Base-by-base conservation (phyloP, 169 alveolate species). In the Theileria annulata region DNA sequence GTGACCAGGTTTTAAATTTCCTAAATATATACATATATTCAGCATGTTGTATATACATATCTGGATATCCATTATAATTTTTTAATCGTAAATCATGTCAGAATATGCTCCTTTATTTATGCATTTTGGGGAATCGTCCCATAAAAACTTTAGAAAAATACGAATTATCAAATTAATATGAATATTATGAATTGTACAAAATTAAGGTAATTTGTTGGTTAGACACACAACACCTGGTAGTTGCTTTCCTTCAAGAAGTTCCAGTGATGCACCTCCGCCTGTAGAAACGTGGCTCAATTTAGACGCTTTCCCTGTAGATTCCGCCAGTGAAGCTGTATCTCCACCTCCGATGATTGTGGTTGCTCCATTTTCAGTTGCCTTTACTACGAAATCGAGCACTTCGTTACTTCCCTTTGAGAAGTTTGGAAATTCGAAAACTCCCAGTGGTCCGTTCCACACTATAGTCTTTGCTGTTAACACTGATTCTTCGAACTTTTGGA, bases 181-280 rank as follows among this genome's bases (percentile, higher is more conserved):
- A 42, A 42, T 42, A 42, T 42, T 3, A 42, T 42, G 51, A 3
- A 42, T 42, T 42, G 15, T 8, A 42, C 15, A n/a, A 42, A 1
- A 42, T 42, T 42, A 42, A 1, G 15, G 17, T 42, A 10, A 8
- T 10, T 70, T 72, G 37, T 47, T 27, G 74, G 97, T 90, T 49
- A 97, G 93, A 33, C 96, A 95, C 8, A 80, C 93, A 28, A 96
- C 98, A 27, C 99, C 99, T 3, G 99, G 99, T 5, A 97, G 95
- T 69, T 86, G 95, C 81, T 97, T 97, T 71, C 99, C 99, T 87
- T 98, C 99, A 63, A 98, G 90, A 1, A 98, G 92, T 86, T 97
- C 99, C 30, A 98, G 92, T 3, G 99, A 96, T 6, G 99, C 99
- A 17, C 99, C 99, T 23, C 99, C 99, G 15, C 99, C 99, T 10